Base-by-base conservation (phyloP, 1,284 basidiomycete genomes). In the Naganishia liquefaciens region DNA sequence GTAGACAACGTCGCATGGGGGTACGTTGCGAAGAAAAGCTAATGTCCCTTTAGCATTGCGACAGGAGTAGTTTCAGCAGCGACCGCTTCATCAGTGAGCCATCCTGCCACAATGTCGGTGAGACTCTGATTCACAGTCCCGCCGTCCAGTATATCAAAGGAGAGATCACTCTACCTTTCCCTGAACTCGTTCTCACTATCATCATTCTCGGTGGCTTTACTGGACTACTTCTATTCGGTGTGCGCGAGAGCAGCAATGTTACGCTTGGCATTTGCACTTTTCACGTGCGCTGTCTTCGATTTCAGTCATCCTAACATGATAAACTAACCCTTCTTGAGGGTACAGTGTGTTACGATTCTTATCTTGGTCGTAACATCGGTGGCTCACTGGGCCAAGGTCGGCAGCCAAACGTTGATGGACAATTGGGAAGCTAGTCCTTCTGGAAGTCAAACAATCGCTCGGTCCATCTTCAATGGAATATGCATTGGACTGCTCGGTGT, bases 401-500 rank as follows among this genome's bases (percentile, higher is more conserved):
- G 72, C 0, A 69, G 69, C 9, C 37, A 39, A 0, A 28, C 63
- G 3, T 58, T 73, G 23, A 13, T 21, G 0, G 33, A 54, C 0
- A 73, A 73, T 49, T 72, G 71, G 71, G 10, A 51, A 5, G n/a
- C 49, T 0, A 55, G 53, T 6, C 61, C 68, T 9, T 46, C 64
- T 0, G 66, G 64, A 1, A 54, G 60, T 0, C 40, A 46, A 3
- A 37, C 51, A 0, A 66, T 69, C 28, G 64, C 62, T 6, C 46
- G 52, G 21, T 60, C 67, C 1, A 62, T 73, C 25, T 73, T 68
- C 39, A 67, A 67, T 6, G 72, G 72, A 21, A 57, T 73, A 23
- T 72, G 72, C 47, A 63, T 72, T 19, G 71, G 70, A 0, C 70
- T 73, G 30, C 64, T 73, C 7, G 71, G 71, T n/a, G 69, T 71